A percentile compares a stretch with the other conserved stretches of the same genome.
Conservation (phyloP, 2,329 filamentous ascomycete genomes). For the Sporothrix schenckii region DNA sequence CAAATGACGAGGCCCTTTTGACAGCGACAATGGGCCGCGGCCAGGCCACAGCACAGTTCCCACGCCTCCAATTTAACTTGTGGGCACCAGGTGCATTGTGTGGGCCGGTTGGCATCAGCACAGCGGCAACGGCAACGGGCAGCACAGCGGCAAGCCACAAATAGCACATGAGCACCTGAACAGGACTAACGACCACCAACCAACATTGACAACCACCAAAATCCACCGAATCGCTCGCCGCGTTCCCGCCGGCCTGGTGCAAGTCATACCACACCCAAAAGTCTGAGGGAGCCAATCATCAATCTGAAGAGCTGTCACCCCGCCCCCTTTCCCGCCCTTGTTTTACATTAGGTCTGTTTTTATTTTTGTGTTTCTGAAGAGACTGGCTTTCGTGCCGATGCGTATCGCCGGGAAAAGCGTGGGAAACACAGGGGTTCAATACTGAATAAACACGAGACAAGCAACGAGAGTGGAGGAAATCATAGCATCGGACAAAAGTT, state of each 20-base stretch:
- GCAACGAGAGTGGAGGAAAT: constrained; percentile 19
- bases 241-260: constrained; percentile 12
- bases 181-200: neutral
- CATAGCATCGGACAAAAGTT: neutral
- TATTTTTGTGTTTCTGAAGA: neutral
- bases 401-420: constrained; percentile 32
- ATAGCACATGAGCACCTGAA: constrained; percentile 10
- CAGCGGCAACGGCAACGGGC: neutral
- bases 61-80: constrained; percentile 5
- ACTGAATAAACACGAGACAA: constrained; percentile 30
- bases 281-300: constrained; percentile 35
- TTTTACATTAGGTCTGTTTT: constrained; percentile 25
- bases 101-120: neutral
- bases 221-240: constrained; percentile 22
- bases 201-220: neutral
- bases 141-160: constrained; percentile 25
- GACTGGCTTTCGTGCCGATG: constrained; percentile 9
- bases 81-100: neutral
- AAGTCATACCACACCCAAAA: constrained; percentile 25
- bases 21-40: neutral
- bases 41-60: neutral
- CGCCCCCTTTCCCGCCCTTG: constrained; percentile 17
- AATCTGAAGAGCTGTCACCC: constrained; percentile 32
- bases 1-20: neutral
- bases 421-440: neutral